A percentile compares a stretch with the other conserved stretches of the same genome.
phyloP scores from a whole-genome alignment of 495 filamentous ascomycete genomes.

The Podospora anserina region DNA sequence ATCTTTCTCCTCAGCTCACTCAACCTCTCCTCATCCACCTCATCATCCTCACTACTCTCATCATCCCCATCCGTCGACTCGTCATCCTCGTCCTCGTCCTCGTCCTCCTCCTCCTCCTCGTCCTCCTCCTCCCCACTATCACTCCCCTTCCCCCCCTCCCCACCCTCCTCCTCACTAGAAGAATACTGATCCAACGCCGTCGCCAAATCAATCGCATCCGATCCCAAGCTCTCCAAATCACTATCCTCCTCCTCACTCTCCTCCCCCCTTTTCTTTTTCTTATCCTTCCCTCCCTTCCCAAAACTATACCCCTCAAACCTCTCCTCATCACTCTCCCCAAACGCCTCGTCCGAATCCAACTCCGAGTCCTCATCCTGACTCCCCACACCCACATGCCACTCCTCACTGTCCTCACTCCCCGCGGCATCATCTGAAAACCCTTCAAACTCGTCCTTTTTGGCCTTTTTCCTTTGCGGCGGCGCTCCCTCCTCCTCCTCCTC shows the following conservation, averaged over 20 bases:
- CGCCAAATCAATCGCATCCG: slow-evolving; percentile 81
- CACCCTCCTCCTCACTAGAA: slow-evolving; percentile 33
- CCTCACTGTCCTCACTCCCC: slow-evolving; percentile 76
- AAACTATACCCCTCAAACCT: slow-evolving; percentile 74
- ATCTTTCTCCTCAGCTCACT: slow-evolving; percentile 68
- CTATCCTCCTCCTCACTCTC: slow-evolving; percentile 50
- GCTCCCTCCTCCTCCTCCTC: slow-evolving; percentile 37
- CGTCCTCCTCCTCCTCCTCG: slow-evolving; percentile 25
- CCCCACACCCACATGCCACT: slow-evolving; percentile 75
- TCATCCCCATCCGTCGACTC: slow-evolving; percentile 46
- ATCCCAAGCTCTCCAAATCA: slow-evolving; percentile 59
- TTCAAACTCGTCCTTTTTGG: slow-evolving; percentile 40
- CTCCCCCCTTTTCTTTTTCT: slow-evolving; percentile 31
- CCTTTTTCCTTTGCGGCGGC: slow-evolving; percentile 40
- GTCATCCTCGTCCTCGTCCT: slow-evolving; percentile 39
- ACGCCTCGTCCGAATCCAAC: slow-evolving; percentile 88
- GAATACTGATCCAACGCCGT: slow-evolving; percentile 73
- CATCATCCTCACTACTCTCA: slow-evolving; percentile 51
- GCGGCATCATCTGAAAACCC: slow-evolving; percentile 44
- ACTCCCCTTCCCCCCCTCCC: slow-evolving; percentile 5
- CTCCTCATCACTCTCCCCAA: slow-evolving; percentile 86
- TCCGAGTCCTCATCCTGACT: slow-evolving; percentile 76
- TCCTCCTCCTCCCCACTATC: slow-evolving; percentile 33
- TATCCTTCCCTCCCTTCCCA: slow-evolving; percentile 56
- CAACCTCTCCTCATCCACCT: slow-evolving; percentile 57